Percentiles rank a stretch among this genome's conserved stretches.
phyloP scores from a whole-genome alignment of 2,329 filamentous ascomycete species.

The Penicillium sp. region DNA sequence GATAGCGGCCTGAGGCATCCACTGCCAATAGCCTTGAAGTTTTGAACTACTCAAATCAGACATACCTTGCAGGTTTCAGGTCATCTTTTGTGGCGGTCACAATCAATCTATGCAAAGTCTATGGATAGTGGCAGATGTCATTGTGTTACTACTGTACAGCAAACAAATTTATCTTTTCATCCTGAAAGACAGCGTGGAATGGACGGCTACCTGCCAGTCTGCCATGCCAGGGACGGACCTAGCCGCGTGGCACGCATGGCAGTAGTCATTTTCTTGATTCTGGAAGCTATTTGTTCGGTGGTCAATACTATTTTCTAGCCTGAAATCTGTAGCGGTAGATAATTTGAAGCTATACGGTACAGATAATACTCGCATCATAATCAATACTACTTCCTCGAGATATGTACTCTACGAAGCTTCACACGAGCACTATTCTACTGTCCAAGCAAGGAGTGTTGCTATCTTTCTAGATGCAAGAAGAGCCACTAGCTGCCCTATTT shows the following conservation, averaged over 20 bases:
- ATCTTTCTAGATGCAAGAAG: not conserved
- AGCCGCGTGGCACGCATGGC: conserved; percentile 6
- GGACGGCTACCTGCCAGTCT: not conserved
- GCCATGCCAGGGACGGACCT: not conserved
- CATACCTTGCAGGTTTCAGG: conserved; percentile 3
- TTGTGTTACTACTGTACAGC: not conserved
- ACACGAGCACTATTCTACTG: not conserved
- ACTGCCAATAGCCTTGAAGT: not conserved
- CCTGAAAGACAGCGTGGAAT: not conserved
- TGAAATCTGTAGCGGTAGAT: too few relatives aligned
- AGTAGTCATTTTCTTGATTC: not conserved
- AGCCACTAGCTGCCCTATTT: not conserved
- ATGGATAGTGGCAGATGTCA: not conserved
- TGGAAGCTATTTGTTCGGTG: not conserved
- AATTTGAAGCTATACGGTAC: not conserved
- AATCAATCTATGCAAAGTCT: not conserved
- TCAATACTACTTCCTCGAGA: not conserved
- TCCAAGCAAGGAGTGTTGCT: not conserved
- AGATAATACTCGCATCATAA: too few relatives aligned
- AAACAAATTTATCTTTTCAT: not conserved
- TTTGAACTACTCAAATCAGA: not conserved
- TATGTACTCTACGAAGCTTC: not conserved
- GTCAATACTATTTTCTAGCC: not conserved
- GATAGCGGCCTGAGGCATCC: conserved; percentile 27
- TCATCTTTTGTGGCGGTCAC: not conserved